phyloP scores from a whole-genome alignment of 2,329 filamentous ascomycete genomes.

The Neofusicoccum laricinum region DNA sequence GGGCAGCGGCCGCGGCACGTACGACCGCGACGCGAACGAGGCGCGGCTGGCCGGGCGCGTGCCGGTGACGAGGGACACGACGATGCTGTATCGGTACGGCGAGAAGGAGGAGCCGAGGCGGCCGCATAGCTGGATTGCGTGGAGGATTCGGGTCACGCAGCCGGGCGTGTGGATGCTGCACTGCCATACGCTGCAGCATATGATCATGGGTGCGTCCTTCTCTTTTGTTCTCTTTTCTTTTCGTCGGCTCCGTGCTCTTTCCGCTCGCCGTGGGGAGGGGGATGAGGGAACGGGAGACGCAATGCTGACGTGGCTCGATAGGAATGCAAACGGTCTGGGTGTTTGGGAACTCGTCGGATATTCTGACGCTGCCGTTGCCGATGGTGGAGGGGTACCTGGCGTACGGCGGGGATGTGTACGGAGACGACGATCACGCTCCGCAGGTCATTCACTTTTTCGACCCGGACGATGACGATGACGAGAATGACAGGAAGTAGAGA shows the following conservation, averaged over 20 bases:
- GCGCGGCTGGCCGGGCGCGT: constrained; percentile 34
- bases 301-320: not conserved
- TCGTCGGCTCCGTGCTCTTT: not conserved
- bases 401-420: constrained; percentile 45
- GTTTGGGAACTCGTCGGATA: constrained; percentile 43
- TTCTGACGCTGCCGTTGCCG: constrained; percentile 31
- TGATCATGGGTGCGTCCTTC: constrained; percentile 50
- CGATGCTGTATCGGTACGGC: constrained; percentile 56
- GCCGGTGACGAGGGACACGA: constrained; percentile 47
- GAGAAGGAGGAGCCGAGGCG: constrained; percentile 38
- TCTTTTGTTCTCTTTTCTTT: not conserved
- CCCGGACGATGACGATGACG: not conserved
- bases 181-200: constrained; percentile 58
- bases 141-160: constrained; percentile 54
- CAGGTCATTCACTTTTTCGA: constrained; percentile 16
- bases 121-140: constrained; percentile 58
- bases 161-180: constrained; percentile 62
- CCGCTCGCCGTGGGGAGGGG: not conserved
- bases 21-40: constrained; percentile 51
- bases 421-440: constrained; percentile 24
- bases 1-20: constrained; percentile 53
- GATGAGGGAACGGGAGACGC: no score
- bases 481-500: not conserved
- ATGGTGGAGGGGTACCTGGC: constrained; percentile 44
- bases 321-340: constrained; percentile 48